Conservation (phyloP, 768 basidiomycete genomes). For the Lactarius trivialis region DNA sequence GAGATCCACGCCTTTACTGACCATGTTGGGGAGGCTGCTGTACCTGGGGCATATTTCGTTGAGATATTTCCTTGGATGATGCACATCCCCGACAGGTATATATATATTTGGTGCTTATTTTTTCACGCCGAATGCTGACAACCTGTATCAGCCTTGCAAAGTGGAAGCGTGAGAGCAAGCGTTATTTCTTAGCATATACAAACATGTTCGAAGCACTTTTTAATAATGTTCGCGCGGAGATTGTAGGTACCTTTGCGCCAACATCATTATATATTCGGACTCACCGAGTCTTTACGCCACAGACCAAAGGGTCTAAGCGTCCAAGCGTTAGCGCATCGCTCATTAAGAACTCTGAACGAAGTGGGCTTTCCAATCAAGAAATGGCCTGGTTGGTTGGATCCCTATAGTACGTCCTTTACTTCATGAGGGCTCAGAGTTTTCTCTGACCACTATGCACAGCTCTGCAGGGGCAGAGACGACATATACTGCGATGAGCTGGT, state of each 20-base stretch:
- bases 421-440: neutral
- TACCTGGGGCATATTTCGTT: conserved; percentile 23
- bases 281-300: neutral
- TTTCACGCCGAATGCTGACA: neutral
- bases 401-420: conserved; percentile 14
- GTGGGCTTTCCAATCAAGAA: conserved; percentile 13
- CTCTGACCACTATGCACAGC: neutral
- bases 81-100: conserved; percentile 8
- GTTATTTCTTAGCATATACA: neutral
- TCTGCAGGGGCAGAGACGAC: neutral
- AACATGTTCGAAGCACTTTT: conserved; percentile 19
- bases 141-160: conserved; percentile 15
- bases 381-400: conserved; percentile 13
- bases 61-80: conserved; percentile 22
- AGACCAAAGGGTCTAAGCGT: conserved; percentile 2
- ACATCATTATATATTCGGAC: too few species aligned
- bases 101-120: neutral
- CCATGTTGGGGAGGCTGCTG: neutral
- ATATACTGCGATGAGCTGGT: conserved; percentile 1
- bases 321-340: conserved; percentile 11
- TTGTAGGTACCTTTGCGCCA: conserved; percentile 7
- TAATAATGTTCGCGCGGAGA: conserved; percentile 11
- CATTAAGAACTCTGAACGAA: neutral
- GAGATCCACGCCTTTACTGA: neutral
- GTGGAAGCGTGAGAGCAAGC: conserved; percentile 25